Conservation (phyloP, 495 filamentous ascomycete genomes). For the Penicillium riverlandense region DNA sequence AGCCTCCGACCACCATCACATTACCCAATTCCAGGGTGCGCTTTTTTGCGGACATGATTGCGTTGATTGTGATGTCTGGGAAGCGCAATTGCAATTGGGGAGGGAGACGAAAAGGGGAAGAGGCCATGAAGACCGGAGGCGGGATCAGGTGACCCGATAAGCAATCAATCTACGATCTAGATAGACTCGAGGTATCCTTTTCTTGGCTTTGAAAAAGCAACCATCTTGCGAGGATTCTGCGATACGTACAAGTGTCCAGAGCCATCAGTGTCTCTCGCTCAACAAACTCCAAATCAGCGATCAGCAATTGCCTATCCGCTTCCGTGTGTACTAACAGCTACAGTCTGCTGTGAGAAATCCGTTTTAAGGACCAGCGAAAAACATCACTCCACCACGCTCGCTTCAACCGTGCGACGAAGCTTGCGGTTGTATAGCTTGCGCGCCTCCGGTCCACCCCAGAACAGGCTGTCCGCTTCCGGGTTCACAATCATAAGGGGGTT, state of each 20-base stretch:
- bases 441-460: slow-evolving; percentile 75
- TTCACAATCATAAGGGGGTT: slow-evolving; percentile 88
- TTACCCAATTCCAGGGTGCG: slow-evolving; percentile 35
- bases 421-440: slow-evolving; percentile 78
- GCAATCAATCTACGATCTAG: no score
- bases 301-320: no score
- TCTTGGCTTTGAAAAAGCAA: no score
- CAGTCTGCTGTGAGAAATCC: neutral
- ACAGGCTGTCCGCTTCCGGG: slow-evolving; percentile 77
- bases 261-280: no score
- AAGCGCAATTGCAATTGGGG: neutral
- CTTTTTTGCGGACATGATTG: slow-evolving; percentile 26
- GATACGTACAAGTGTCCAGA: no score
- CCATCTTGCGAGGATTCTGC: no score
- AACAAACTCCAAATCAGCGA: no score
- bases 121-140: neutral
- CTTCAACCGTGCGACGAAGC: slow-evolving; percentile 55
- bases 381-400: slow-evolving; percentile 35
- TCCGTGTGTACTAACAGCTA: no score
- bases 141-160: slow-evolving; percentile 10
- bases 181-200: no score
- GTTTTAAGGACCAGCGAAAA: neutral
- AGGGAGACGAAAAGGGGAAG: slow-evolving; percentile 10
- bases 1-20: slow-evolving; percentile 51
- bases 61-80: slow-evolving; percentile 1